Base-by-base conservation (phyloP, 2,329 filamentous ascomycete species). In the Pyrenophora teres region DNA sequence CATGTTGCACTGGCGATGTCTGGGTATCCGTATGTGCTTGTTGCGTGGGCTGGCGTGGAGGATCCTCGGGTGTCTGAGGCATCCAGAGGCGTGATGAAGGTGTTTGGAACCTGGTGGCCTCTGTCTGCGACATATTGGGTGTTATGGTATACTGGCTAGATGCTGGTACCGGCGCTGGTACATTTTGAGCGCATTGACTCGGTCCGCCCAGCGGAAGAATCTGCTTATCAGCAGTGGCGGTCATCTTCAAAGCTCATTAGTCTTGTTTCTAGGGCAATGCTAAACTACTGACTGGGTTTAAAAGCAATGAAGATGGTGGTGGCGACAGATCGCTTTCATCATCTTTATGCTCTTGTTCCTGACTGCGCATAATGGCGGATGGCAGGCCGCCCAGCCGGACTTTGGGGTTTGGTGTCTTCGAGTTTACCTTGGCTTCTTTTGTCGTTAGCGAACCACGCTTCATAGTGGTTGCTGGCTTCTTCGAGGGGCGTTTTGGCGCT, bases 181-280 rank as follows among this genome's bases (percentile, higher is more conserved):
- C 15, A 25, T 19, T 25, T 36, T 49, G 48, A 6, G 44, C 43
- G 39, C 18, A 49, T 15, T 52, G 48, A 1, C 36, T 40, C n/a
- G 30, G 31, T 21, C 33, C 15, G 12, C 46, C 32, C 33, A 41
- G 23, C n/a, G 6, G 46, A 43, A 33, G 4, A 21, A 35, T 2
- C 16, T 23, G 33, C 10, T 13, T 16, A 15, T 32, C 12, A n/a
- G n/a, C 25, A n/a, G 10, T n/a, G 15, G 35, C 16, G 2, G 12
- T 13, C 1, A 31, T 15, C 43, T 46, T n/a, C 2, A 16, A 30
- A 18, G 16, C 13, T 1, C 7, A 8, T 45, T 30, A 45, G 42
- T 13, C 8, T n/a, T 8, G 27, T 12, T 12, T 25, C 15, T 18
- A 13, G 12, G 16, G 8, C 5, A 16, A 6, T 4, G 0, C 1